Evolutionary conservation across 306 rosid genomes (phyloP), one percentile per base, ranked within the genome.

Genomic region (Arachis stenosperma): DNA sequence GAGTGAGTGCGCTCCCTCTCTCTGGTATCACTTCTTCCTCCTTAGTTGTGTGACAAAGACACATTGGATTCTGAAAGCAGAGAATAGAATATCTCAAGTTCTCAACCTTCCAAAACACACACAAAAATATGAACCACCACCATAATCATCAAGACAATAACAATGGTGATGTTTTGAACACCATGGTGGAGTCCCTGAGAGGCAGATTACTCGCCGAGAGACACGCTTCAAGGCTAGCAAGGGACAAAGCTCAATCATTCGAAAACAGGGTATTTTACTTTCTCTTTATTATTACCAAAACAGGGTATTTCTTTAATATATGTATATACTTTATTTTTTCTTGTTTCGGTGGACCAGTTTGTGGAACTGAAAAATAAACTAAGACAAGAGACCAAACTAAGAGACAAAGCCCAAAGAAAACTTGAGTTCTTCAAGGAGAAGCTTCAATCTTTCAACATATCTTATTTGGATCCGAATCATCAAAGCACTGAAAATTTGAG

Each of bases 131-230:
- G 37, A 33, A 33, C 37, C 37, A 33, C 37, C 37, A 33, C 4
- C 37, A 33, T 33, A 2, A 33, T 33, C 4, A 33, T 33, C 4
- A 33, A 33, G 37, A 33, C 37, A 33, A 33, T 33, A 33, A 33
- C 37, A 33, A 33, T 33, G 37, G 37, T 33, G 37, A 33, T 22
- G 71, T 74, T 77, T 64, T 84, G 77, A 87, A 65, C 65, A 85
- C 90, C 43, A 6, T 86, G 17, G 89, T 85, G 22, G 89, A 91
- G 77, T 84, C 87, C 78, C 82, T 91, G 42, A 85, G 97, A 83
- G 89, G 89, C 56, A 89, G 90, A 70, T 83, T 91, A 75, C 85
- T 85, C 2, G 95, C 92, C 36, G 92, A 91, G 82, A 91, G 92
- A 69, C 88, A 85, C 8, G 89, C 87, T 53, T 91, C 97, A 60